These are phyloP conservation scores for Hypoxylon sp. DNA, from an alignment of 2,329 filamentous ascomycete species.

Conservation along the genomic window DNA sequence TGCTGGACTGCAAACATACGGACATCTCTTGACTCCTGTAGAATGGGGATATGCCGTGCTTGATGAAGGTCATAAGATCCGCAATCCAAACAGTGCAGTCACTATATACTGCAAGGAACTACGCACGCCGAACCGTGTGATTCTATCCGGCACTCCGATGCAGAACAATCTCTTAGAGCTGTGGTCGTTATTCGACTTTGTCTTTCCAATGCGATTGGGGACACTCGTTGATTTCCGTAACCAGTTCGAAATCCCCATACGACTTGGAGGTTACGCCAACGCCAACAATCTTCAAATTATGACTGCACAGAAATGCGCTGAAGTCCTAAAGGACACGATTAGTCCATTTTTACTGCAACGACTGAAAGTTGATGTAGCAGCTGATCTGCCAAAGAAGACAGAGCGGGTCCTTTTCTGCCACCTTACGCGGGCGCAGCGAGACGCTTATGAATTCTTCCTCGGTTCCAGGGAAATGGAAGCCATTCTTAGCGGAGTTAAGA, in stretches of 20 bases:
- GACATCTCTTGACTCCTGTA: conserved; percentile 82
- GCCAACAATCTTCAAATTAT: conserved; percentile 94
- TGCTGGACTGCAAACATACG: conserved; percentile 93
- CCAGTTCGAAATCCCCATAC: conserved; percentile 95
- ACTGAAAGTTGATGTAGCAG: conserved; percentile 92
- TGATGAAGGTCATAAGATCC: conserved; percentile 98
- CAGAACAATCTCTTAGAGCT: conserved; percentile 96
- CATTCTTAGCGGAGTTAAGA: conserved; percentile 80
- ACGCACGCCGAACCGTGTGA: conserved; percentile 89
- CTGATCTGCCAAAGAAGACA: conserved; percentile 94
- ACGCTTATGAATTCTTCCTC: conserved; percentile 86
- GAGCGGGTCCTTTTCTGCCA: conserved; percentile 98
- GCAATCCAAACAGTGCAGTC: conserved; percentile 94
- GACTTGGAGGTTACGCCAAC: conserved; percentile 93
- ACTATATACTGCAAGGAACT: conserved; percentile 96
- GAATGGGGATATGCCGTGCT: conserved; percentile 95
- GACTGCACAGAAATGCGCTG: conserved; percentile 93
- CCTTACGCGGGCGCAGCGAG: conserved; percentile 82
- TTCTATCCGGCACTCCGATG: conserved; percentile 96
- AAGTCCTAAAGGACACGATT: conserved; percentile 93
- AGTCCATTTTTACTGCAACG: conserved; percentile 93
- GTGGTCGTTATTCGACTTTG: conserved; percentile 98
- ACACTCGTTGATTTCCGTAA: conserved; percentile 91
- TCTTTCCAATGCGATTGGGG: conserved; percentile 95
- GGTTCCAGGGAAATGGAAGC: conserved; percentile 87